A percentile compares a stretch with the other conserved stretches of the same genome.
Evolutionary conservation across 495 filamentous ascomycete species (phyloP).

Genomic region (Penicillium subrubescens): DNA sequence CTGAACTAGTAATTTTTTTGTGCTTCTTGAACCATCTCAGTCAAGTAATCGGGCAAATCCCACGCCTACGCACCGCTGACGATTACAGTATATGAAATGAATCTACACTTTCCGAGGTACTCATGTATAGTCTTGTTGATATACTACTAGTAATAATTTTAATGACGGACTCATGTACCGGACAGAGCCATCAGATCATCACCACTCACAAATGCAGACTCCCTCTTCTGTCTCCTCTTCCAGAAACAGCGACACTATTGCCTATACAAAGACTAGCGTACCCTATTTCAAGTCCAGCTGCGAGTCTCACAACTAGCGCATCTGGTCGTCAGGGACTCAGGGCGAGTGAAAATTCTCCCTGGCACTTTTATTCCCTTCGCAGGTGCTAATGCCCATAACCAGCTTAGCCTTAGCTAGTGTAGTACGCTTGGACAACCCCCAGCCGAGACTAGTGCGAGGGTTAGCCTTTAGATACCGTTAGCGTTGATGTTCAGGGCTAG

Average conservation of each 20-base stretch:
- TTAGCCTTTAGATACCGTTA: background rate
- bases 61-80: background rate
- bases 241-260: background rate
- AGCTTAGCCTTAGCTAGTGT: background rate
- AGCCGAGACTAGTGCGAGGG: background rate
- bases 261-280: background rate
- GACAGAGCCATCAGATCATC: background rate
- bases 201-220: too few species aligned
- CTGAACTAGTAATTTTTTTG: background rate
- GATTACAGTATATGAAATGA: background rate
- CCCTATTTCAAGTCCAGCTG: conserved; percentile 5
- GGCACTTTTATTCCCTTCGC: too few species aligned
- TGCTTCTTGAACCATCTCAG: background rate
- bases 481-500: conserved; percentile 10
- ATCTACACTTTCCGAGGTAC: background rate
- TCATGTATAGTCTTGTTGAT: background rate
- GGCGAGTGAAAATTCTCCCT: too few species aligned
- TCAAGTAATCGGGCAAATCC: too few species aligned
- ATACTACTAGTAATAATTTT: background rate
- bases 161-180: background rate
- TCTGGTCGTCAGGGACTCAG: conserved; percentile 14
- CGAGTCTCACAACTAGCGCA: conserved; percentile 15
- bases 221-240: background rate
- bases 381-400: too few species aligned
- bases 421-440: background rate